Percentiles rank a stretch among this genome's conserved stretches.
phyloP scores from a whole-genome alignment of 768 basidiomycete species.

The Tylopilus sp. region DNA sequence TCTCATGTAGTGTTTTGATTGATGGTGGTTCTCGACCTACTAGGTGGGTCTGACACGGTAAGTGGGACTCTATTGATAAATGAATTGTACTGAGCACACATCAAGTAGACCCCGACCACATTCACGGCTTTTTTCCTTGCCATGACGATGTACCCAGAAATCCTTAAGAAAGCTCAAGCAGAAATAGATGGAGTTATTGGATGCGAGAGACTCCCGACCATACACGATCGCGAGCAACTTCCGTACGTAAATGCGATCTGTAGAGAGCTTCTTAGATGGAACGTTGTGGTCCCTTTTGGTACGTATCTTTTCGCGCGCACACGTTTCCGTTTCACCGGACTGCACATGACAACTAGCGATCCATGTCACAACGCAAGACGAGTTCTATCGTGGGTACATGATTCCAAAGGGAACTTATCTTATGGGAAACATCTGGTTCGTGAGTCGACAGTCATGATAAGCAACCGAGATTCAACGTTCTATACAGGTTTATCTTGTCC shows the following conservation, averaged over 20 bases:
- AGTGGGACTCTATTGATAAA: slow-evolving; percentile 16
- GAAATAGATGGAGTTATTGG: slow-evolving; percentile 11
- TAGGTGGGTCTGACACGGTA: slow-evolving; percentile 27
- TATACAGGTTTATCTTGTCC: slow-evolving; percentile 8
- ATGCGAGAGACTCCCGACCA: slow-evolving; percentile 6
- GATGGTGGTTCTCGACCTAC: background rate
- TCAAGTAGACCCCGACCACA: slow-evolving; percentile 4
- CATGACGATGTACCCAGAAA: too few relatives aligned
- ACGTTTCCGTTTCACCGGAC: background rate
- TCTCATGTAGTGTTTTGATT: background rate
- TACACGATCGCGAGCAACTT: slow-evolving; percentile 5
- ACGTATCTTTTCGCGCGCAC: background rate
- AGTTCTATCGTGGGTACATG: slow-evolving; percentile 15
- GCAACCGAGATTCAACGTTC: background rate
- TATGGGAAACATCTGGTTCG: slow-evolving; percentile 12
- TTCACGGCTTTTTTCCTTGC: slow-evolving; percentile 17
- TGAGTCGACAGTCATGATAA: background rate
- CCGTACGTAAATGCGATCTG: slow-evolving; percentile 20
- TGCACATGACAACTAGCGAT: background rate
- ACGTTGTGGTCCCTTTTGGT: slow-evolving; percentile 1
- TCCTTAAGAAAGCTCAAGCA: slow-evolving; percentile 7
- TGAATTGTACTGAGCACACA: background rate
- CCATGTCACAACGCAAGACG: slow-evolving; percentile 16
- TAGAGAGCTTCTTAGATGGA: slow-evolving; percentile 11
- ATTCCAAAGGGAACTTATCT: slow-evolving; percentile 22